phyloP scores from a whole-genome alignment of 345 rosid genomes.

The Hevea brasiliensis region DNA sequence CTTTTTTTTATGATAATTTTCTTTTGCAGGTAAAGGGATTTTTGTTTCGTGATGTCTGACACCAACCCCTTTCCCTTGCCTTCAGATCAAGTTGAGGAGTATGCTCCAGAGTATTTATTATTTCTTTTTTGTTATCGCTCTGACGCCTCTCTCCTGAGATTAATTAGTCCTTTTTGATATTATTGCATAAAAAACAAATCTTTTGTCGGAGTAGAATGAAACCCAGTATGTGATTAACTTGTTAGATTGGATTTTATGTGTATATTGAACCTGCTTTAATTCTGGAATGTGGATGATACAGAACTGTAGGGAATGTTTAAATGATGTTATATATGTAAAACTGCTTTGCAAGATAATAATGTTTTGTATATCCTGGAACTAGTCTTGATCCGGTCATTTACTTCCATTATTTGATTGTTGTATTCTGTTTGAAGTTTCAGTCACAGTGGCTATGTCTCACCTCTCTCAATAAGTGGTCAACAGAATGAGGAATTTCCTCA shows the following conservation, averaged over 20 bases:
- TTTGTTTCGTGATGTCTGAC: conserved; percentile 4
- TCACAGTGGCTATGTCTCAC: conserved; percentile 8
- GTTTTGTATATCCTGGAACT: neutral
- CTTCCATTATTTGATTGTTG: neutral
- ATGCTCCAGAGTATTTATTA: conserved; percentile 19
- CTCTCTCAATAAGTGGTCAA: neutral
- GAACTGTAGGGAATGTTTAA: neutral
- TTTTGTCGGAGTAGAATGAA: neutral
- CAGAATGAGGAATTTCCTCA: conserved; percentile 21
- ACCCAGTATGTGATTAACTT: neutral
- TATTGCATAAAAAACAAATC: neutral
- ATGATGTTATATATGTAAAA: neutral
- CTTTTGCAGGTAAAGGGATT: neutral
- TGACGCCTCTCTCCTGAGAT: neutral
- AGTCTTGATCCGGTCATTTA: neutral
- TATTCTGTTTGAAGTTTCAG: neutral
- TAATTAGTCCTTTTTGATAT: neutral
- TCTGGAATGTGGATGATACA: neutral
- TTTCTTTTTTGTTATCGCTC: too few relatives aligned
- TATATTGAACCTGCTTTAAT: neutral
- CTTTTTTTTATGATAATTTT: neutral
- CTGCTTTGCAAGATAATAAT: neutral
- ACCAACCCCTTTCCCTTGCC: conserved; percentile 1
- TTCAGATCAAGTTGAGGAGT: conserved; percentile 7
- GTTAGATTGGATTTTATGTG: neutral